Base-by-base conservation (phyloP, 805 yeast genomes). In the Metschnikowia proteae region DNA sequence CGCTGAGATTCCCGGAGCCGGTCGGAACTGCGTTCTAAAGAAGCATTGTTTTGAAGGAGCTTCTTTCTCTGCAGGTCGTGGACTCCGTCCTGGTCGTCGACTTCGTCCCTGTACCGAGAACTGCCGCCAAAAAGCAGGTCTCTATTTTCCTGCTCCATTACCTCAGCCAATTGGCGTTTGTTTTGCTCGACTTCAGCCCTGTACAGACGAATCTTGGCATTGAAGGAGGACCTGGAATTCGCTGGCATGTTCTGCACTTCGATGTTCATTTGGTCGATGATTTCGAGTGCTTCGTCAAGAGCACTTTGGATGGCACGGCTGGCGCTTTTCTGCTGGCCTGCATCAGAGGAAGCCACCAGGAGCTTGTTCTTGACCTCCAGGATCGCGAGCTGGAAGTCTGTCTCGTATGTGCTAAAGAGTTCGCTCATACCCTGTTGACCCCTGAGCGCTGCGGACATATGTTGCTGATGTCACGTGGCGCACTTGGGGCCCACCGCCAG, bases 171-270 rank as follows among this genome's bases (percentile, higher is more conserved):
- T 26, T 78, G 64, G 52, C 71, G 67, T 60, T 84, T 88, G 36
- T 80, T 65, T 17, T 78, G 75, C 40, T 81, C 87, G 7, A 75
- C 67, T 58, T 83, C 83, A 46, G 75, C 58, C 52, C 79, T 81
- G 66, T 83, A 88, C 33, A 83, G 83, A 55, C 98, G 82, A 34
- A 90, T 70, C 58, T 85, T 85, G 29, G 91, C 73, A 63, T 91
- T 90, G 61, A 78, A 85, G 5, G 79, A 66, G 0, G 94, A 80
- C 53, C 97, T 73, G 52, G 73, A 80, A 52, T 68, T 80, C 51
- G 92, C 83, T n/a, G 96, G 88, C 31, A 89, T 76, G 59, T 84
- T 84, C 62, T 85, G 90, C 2, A 91, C 85, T 63, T 92, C 98
- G 37, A 92, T 75, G 27, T 82, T 82, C 84, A 94, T 84, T 57